Percentiles rank a stretch among this genome's conserved stretches.
Conservation (phyloP, 208 protist species). For the Wallacemonas sp. region DNA sequence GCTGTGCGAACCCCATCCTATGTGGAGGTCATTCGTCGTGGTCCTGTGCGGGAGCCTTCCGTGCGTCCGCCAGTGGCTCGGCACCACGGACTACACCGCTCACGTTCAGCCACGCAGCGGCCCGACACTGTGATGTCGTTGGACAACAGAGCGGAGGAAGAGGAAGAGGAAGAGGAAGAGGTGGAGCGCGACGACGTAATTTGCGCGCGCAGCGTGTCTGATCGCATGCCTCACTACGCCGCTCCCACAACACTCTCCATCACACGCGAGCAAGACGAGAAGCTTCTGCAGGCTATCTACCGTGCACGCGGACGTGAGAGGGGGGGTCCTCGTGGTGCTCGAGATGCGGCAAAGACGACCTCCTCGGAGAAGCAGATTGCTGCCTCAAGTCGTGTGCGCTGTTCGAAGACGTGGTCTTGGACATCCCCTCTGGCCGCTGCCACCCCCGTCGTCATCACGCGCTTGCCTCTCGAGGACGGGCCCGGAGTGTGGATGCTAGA, state of each 20-base stretch:
- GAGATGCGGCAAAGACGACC: background rate
- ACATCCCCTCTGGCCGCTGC: background rate
- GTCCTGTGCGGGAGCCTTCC: background rate
- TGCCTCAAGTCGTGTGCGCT: constrained; percentile 4
- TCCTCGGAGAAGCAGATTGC: background rate
- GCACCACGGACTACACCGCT: background rate
- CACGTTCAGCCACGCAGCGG: constrained; percentile 1
- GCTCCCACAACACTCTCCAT: constrained; percentile 2
- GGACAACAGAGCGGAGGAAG: no score
- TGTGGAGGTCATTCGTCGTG: background rate
- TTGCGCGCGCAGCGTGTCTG: no score
- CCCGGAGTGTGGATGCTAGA: constrained; percentile 61
- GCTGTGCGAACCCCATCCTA: background rate
- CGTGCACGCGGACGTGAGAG: background rate
- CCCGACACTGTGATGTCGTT: background rate
- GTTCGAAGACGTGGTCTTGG: background rate
- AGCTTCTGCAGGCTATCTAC: constrained; percentile 8
- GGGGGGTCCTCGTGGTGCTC: background rate
- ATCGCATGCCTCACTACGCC: constrained; percentile 4
- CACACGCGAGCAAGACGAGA: constrained; percentile 5
- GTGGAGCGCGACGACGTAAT: background rate
- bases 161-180: background rate
- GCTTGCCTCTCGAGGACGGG: constrained; percentile 57
- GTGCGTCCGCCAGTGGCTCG: background rate
- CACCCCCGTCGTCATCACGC: constrained; percentile 40